Evolutionary conservation across 2,329 filamentous ascomycete species (phyloP), one percentile per base, ranked within the genome.

Genomic region (Scedosporium apiospermum): DNA sequence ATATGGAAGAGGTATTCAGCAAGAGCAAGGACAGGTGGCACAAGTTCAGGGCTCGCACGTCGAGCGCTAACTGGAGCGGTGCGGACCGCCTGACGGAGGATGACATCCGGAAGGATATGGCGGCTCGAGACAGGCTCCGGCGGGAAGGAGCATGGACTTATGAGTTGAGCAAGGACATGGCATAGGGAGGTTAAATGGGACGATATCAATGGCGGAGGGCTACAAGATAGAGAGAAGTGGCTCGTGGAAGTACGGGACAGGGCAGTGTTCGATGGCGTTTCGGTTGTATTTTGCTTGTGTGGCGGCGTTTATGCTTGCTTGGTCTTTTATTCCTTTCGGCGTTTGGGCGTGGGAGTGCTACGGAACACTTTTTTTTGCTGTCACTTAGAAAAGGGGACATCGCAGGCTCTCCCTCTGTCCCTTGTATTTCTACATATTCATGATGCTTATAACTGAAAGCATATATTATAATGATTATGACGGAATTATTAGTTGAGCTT

Each of bases 1-100:
- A 91, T 70, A 95, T 99, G 88, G 96, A 99, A 70, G 93, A 98
- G 72, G 92, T 97, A 38, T 99, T 99, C 76, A 89, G 83, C 75
- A 91, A 92, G 73, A 93, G 89, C 74, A 92, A 92, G 73, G 91
- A 93, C 63, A 80, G 89, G 66, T 86, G 90, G 73, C 90, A 90
- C 78, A 90, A 91, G 71, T 98, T 97, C 81, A 86, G 96, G 18
- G 88, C 90, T 60, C 84, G 95, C 63, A 97, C 93, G 4, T 96
- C 91, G 68, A 96, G 91, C 75, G 96, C 96, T 42, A 96, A 96
- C 76, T 99, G 95, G 95, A 88, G 84, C 70, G 84, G 90, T 62
- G 80, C 88, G 3, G 96, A 99, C 68, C 77, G 81, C 61, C 80
- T 99, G 68, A 97, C 93, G 0, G 88, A 93, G 67, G 93, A 96